phyloP scores from a whole-genome alignment of 2,329 filamentous ascomycete species.

The Venturia asperata region DNA sequence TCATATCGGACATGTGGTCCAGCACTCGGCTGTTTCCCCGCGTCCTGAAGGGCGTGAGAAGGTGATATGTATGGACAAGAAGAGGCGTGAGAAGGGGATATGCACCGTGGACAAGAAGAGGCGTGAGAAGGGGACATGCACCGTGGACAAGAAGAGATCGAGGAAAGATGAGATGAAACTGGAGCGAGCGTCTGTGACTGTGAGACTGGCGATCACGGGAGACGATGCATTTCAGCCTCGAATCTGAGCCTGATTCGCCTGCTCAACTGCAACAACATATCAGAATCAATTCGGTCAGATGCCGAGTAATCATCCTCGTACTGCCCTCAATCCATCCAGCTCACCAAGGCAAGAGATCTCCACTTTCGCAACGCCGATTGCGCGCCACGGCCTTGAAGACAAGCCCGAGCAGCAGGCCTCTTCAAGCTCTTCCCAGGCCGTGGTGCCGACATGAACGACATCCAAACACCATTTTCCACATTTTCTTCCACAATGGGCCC shows the following conservation, averaged over 20 bases:
- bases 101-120: no score
- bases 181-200: no score
- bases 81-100: not conserved
- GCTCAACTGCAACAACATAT: not conserved
- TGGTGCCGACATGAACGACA: not conserved
- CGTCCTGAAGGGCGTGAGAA: not conserved
- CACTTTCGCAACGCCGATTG: not conserved
- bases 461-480: not conserved
- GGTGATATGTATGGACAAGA: no score
- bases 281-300: not conserved
- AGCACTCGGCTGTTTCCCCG: not conserved
- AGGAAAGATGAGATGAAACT: not conserved
- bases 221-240: conserved; percentile 4
- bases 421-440: not conserved
- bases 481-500: conserved; percentile 9
- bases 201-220: not conserved
- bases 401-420: not conserved
- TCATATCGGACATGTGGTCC: not conserved
- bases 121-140: not conserved
- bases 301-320: not conserved
- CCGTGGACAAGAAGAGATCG: not conserved
- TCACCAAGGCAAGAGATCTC: not conserved
- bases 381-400: not conserved
- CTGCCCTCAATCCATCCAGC: not conserved
- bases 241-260: not conserved